Conservation (phyloP, 1,284 basidiomycete species). For the Cryptococcus sp. region DNA sequence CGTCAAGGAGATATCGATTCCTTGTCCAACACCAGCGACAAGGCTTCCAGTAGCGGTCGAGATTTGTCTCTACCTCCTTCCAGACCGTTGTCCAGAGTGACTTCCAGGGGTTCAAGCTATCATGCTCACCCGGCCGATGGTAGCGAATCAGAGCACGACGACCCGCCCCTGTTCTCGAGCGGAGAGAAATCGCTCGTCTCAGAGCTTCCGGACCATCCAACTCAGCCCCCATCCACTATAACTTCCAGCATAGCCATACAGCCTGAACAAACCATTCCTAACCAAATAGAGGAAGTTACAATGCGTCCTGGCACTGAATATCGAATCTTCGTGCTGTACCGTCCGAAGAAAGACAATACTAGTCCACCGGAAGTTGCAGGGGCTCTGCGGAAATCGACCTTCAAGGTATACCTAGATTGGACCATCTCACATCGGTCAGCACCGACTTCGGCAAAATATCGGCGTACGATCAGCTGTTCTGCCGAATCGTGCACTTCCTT, state of each 20-base stretch:
- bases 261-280: conserved; percentile 36
- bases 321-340: conserved; percentile 56
- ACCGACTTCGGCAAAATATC: conserved; percentile 13
- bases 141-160: conserved; percentile 41
- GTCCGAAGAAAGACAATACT: conserved; percentile 46
- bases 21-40: conserved; percentile 8
- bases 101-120: conserved; percentile 39
- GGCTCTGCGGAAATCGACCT: conserved; percentile 48
- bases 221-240: too few species aligned
- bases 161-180: conserved; percentile 29
- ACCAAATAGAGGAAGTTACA: conserved; percentile 57
- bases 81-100: conserved; percentile 41
- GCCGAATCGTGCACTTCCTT: conserved; percentile 56
- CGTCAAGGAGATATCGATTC: neutral
- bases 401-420: conserved; percentile 56
- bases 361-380: conserved; percentile 48
- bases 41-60: conserved; percentile 15
- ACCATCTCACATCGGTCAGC: conserved; percentile 30
- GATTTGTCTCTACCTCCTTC: conserved; percentile 39
- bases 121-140: conserved; percentile 25
- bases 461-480: conserved; percentile 51
- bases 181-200: conserved; percentile 20
- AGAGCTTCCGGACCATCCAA: conserved; percentile 1
- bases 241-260: conserved; percentile 14
- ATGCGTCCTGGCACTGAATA: conserved; percentile 57